These are phyloP conservation scores for Cyclotella choctawhatcheeana DNA, from an alignment of 108 stramenopile species.

Conservation along the genomic window DNA sequence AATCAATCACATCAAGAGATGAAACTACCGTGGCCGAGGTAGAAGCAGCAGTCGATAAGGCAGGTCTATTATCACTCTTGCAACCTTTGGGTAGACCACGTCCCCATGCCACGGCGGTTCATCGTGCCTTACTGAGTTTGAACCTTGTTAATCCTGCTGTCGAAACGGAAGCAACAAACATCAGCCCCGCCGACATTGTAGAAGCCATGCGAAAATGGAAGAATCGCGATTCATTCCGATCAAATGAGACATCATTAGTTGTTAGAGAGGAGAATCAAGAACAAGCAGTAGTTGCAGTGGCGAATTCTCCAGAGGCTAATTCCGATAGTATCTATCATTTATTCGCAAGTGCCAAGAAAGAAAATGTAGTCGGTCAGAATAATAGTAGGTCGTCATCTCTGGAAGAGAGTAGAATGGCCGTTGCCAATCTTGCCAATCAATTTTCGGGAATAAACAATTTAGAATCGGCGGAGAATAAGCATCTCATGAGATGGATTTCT, in stretches of 20 bases:
- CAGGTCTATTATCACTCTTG: constrained; percentile 38
- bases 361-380: background rate
- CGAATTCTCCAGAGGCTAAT: constrained; percentile 13
- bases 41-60: constrained; percentile 35
- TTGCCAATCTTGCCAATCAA: background rate
- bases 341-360: constrained; percentile 30
- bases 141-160: constrained; percentile 24
- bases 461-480: constrained; percentile 10
- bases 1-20: background rate
- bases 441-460: background rate
- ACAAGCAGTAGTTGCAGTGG: no score
- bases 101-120: constrained; percentile 35
- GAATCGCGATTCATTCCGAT: constrained; percentile 26
- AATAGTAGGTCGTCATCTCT: background rate
- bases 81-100: constrained; percentile 45
- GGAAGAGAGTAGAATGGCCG: background rate
- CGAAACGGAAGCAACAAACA: constrained; percentile 5
- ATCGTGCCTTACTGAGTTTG: constrained; percentile 35
- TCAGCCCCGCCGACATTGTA: constrained; percentile 29
- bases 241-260: background rate
- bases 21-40: constrained; percentile 12
- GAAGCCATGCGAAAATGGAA: constrained; percentile 48
- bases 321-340: constrained; percentile 27
- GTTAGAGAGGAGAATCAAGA: constrained; percentile 5
- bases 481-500: constrained; percentile 38